These are phyloP conservation scores for Termitomyces eurrhizus DNA, from an alignment of 768 basidiomycete species.

Conservation along the genomic window DNA sequence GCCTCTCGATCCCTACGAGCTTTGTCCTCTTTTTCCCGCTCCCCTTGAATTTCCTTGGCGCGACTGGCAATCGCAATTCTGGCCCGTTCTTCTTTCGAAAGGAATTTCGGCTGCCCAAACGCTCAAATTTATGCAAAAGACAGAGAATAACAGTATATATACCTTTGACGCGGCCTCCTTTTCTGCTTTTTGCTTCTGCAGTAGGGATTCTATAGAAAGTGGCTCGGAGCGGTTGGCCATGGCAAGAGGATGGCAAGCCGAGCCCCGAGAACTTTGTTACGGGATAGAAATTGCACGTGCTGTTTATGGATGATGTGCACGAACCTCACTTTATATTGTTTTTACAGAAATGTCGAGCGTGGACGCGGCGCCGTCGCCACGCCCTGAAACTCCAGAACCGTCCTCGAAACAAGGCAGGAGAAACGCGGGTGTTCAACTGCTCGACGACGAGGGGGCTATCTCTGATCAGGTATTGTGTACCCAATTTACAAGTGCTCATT, in stretches of 20 bases:
- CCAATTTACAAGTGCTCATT: too few species aligned
- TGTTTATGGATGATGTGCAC: not conserved
- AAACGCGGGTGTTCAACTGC: slow-evolving; percentile 50
- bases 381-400: slow-evolving; percentile 60
- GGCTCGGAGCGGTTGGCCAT: slow-evolving; percentile 54
- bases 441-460: slow-evolving; percentile 69
- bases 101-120: slow-evolving; percentile 77
- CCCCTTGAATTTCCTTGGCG: slow-evolving; percentile 73
- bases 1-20: slow-evolving; percentile 57
- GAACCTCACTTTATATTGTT: too few species aligned
- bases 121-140: slow-evolving; percentile 3
- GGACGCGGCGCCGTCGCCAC: slow-evolving; percentile 40
- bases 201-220: slow-evolving; percentile 81
- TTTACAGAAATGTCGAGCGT: slow-evolving; percentile 8
- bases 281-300: slow-evolving; percentile 2
- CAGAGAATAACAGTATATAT: slow-evolving; percentile 21
- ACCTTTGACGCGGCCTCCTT: slow-evolving; percentile 92
- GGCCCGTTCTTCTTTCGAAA: slow-evolving; percentile 89
- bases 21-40: slow-evolving; percentile 63
- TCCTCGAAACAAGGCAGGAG: slow-evolving; percentile 56
- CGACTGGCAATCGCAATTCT: slow-evolving; percentile 86
- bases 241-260: not conserved
- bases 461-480: slow-evolving; percentile 49
- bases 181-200: slow-evolving; percentile 84
- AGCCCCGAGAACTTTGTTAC: not conserved